These are phyloP conservation scores for Chrysanthemum lavandulifolium DNA, from an alignment of 129 eudicot genomes.

Conservation along the genomic window DNA sequence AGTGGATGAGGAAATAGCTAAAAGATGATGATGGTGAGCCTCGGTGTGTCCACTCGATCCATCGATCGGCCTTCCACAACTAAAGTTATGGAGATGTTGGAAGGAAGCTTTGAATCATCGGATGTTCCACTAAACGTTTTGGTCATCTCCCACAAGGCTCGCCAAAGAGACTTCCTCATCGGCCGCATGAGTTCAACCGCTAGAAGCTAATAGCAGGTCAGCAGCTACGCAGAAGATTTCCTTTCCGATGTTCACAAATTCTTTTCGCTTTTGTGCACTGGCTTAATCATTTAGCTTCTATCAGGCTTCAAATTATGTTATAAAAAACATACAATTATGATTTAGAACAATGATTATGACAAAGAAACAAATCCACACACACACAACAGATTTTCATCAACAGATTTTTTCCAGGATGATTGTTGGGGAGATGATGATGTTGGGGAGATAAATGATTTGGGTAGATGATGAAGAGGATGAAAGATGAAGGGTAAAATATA, in stretches of 20 bases:
- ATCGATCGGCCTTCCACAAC: constrained; percentile 45
- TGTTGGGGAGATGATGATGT: no score
- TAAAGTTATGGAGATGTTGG: constrained; percentile 61
- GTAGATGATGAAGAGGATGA: no score
- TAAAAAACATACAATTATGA: not conserved
- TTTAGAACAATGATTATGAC: not conserved
- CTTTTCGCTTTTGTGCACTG: not conserved
- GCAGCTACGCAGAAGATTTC: not conserved
- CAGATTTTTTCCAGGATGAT: no score
- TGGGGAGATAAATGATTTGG: no score
- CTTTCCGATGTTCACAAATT: not conserved
- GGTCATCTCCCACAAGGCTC: constrained; percentile 1
- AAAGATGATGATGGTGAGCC: constrained; percentile 56
- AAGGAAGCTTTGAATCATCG: constrained; percentile 38
- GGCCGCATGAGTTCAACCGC: not conserved
- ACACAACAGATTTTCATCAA: no score
- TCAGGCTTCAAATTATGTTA: not conserved
- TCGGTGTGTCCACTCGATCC: constrained; percentile 61
- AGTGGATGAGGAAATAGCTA: constrained; percentile 35
- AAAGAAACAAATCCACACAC: not conserved
- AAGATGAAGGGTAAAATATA: no score
- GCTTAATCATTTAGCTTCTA: not conserved
- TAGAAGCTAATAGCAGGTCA: not conserved
- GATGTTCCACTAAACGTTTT: constrained; percentile 37
- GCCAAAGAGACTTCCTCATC: not conserved